A percentile compares a stretch with the other conserved stretches of the same genome.
phyloP scores from a whole-genome alignment of 345 rosid genomes.

The Syzygium aromaticum region DNA sequence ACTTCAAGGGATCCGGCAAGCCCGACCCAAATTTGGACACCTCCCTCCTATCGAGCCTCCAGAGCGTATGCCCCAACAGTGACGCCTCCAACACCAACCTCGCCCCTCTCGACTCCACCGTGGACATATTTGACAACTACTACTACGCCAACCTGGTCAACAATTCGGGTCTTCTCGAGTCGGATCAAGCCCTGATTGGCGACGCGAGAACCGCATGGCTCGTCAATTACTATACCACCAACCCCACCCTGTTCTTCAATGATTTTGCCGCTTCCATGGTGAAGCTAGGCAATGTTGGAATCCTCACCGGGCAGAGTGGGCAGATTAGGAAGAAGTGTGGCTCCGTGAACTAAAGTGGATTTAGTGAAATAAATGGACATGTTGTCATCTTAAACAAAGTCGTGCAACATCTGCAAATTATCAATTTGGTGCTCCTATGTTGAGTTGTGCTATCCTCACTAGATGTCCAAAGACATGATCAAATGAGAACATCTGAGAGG shows the following conservation, averaged over 20 bases:
- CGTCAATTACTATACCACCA: constrained; percentile 41
- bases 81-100: constrained; percentile 49
- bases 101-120: constrained; percentile 51
- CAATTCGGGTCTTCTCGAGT: constrained; percentile 53
- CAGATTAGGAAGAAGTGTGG: constrained; percentile 65
- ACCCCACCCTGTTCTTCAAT: constrained; percentile 36
- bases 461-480: not conserved
- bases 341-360: constrained; percentile 25
- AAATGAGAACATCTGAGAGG: not conserved
- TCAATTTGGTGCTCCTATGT: not conserved
- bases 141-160: constrained; percentile 50
- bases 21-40: constrained; percentile 57
- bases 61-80: constrained; percentile 47
- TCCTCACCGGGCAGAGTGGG: constrained; percentile 53
- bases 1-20: constrained; percentile 62
- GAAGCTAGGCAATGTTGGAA: constrained; percentile 51
- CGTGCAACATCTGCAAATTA: not conserved
- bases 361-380: not conserved
- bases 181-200: constrained; percentile 56
- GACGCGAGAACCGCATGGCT: constrained; percentile 40
- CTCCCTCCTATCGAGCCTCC: constrained; percentile 32
- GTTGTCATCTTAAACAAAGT: not conserved
- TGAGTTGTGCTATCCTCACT: not conserved
- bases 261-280: constrained; percentile 72
- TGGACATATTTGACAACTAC: constrained; percentile 50